phyloP scores from a whole-genome alignment of 345 rosid species.

The Odontarrhena argentea region DNA sequence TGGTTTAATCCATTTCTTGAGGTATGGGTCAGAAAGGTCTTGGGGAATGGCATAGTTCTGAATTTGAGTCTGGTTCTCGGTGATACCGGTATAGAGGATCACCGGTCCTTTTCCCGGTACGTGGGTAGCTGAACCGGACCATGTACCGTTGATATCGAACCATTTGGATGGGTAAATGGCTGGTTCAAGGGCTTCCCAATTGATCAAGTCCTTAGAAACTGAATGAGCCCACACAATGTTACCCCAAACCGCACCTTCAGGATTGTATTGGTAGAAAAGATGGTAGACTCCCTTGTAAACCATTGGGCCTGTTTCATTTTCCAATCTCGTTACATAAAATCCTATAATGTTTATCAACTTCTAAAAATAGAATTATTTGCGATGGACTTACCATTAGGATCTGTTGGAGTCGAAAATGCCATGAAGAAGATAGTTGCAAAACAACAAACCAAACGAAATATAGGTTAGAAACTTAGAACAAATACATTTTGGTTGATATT shows the following conservation, averaged over 20 bases:
- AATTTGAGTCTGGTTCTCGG: constrained; percentile 49
- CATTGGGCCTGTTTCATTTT: constrained; percentile 62
- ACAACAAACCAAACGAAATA: constrained; percentile 12
- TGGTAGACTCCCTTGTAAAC: constrained; percentile 78
- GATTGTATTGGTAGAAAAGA: constrained; percentile 89
- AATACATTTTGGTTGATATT: background rate
- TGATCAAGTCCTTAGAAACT: constrained; percentile 75
- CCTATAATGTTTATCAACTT: background rate
- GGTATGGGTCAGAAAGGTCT: constrained; percentile 72
- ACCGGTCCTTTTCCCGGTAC: constrained; percentile 61
- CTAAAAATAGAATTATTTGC: background rate
- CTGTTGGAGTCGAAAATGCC: constrained; percentile 29
- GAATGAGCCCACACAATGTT: constrained; percentile 96
- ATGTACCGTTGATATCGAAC: constrained; percentile 72
- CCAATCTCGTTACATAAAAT: background rate
- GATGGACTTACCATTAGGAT: constrained; percentile 41
- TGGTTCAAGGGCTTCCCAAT: constrained; percentile 67
- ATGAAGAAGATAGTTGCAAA: constrained; percentile 9
- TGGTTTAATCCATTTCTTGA: constrained; percentile 77
- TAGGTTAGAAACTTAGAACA: constrained; percentile 8
- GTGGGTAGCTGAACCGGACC: constrained; percentile 91
- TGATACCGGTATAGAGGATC: constrained; percentile 78
- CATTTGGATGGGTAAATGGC: constrained; percentile 67
- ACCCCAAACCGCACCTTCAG: constrained; percentile 89
- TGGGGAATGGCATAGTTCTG: constrained; percentile 80